These are phyloP conservation scores for Venturia oleaginea DNA, from an alignment of 2,329 filamentous ascomycete species.

Conservation along the genomic window DNA sequence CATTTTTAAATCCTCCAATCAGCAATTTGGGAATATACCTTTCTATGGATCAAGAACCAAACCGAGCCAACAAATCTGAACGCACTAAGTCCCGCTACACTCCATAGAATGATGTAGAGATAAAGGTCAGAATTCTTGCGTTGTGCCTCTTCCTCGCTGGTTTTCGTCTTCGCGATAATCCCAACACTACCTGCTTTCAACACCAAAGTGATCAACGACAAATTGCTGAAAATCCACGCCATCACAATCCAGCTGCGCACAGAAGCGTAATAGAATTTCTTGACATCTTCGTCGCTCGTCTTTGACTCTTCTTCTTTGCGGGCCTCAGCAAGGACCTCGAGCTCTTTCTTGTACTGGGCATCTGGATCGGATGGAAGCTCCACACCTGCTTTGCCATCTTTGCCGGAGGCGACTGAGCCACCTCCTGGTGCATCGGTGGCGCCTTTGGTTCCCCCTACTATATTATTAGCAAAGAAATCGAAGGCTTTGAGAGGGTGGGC, in stretches of 20 bases:
- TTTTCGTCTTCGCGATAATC: constrained; percentile 26
- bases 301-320: constrained; percentile 60
- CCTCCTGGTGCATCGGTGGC: constrained; percentile 92
- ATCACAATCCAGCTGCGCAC: constrained; percentile 88
- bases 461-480: too few relatives aligned
- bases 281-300: constrained; percentile 59
- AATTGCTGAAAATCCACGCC: constrained; percentile 94
- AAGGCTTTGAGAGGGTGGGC: too few relatives aligned
- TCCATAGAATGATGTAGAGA: constrained; percentile 80
- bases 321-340: constrained; percentile 65
- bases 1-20: not conserved
- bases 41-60: constrained; percentile 70
- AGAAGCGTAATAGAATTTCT: constrained; percentile 97
- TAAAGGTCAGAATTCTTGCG: constrained; percentile 65
- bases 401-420: constrained; percentile 79
- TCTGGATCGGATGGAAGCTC: constrained; percentile 81
- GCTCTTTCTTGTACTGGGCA: constrained; percentile 82
- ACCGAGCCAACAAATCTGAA: constrained; percentile 83
- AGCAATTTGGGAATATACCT: constrained; percentile 18
- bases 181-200: constrained; percentile 78
- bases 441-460: constrained; percentile 96
- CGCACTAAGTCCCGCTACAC: constrained; percentile 70
- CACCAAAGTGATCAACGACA: constrained; percentile 77
- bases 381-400: constrained; percentile 91
- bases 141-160: constrained; percentile 34